Base-by-base conservation (phyloP, 2,329 filamentous ascomycete genomes). In the Alternaria gansuensis region DNA sequence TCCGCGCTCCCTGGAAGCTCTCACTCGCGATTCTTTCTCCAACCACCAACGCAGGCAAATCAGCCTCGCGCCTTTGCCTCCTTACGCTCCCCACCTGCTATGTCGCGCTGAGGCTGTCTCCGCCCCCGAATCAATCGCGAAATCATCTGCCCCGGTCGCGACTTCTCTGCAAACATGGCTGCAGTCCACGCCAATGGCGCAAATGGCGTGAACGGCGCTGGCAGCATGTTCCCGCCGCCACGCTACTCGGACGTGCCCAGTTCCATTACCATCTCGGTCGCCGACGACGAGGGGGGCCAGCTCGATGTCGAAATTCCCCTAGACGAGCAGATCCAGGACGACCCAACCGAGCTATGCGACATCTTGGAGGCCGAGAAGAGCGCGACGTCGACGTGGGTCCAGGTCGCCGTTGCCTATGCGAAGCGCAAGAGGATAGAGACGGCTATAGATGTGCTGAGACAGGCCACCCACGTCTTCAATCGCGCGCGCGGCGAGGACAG, bases 351-450 rank as follows among this genome's bases (percentile, higher is more conserved):
- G 81, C 85, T 99, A 5, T 99, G 95, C 78, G 95, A 92, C 29
- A 85, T 99, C 50, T 88, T 99, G 64, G 94, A 99, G 80, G 96
- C 95, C 73, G 96, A 99, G 78, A 88, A 90, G 72, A 93, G 93
- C 14, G 90, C 92, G 36, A 93, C 94, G 71, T 92, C 89, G 51
- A 96, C 96, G 69, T 99, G 96, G 96, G 94, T 99, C 84, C 94
- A 92, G n/a, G 95, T 98, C 66, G 91, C 96, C 40, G 84, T 98
- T 59, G 94, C 94, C 46, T 99, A 99, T 75, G 94, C 95, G 39
- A 99, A 98, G 81, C 92, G 97, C 80, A 89, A 90, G 74, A 96
- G 96, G 80, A 87, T 95, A 62, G 93, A 97, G 74, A 91, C 95
- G 80, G 88, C 87, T 51, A 85, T 90, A 60, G 87, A 89, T 62